A percentile compares a stretch with the other conserved stretches of the same genome.
phyloP scores from a whole-genome alignment of 495 filamentous ascomycete species.

The Annulohypoxylon stygium region DNA sequence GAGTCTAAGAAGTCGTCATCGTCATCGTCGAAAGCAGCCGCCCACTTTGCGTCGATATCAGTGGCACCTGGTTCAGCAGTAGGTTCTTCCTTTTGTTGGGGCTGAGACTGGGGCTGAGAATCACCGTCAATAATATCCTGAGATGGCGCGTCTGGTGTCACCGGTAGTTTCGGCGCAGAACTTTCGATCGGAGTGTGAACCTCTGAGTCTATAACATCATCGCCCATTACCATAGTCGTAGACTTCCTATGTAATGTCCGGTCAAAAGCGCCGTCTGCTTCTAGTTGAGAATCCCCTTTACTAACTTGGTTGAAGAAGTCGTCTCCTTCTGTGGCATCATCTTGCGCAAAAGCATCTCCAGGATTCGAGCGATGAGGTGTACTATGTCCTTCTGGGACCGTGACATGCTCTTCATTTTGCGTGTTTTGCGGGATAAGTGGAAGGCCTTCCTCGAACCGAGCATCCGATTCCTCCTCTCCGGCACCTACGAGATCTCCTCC shows the following conservation, averaged over 20 bases:
- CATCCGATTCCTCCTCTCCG: conserved; percentile 55
- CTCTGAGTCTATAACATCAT: conserved; percentile 51
- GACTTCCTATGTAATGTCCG: conserved; percentile 68
- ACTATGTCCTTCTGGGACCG: conserved; percentile 15
- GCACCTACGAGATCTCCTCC: conserved; percentile 56
- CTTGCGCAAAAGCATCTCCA: conserved; percentile 56
- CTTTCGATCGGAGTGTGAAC: conserved; percentile 48
- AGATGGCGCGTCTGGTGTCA: conserved; percentile 40
- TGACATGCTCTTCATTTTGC: conserved; percentile 42
- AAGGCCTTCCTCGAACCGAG: conserved; percentile 71
- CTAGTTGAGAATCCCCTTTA: conserved; percentile 32
- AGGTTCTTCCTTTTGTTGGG: conserved; percentile 39
- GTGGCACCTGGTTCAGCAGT: conserved; percentile 18
- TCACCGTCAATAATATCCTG: conserved; percentile 44
- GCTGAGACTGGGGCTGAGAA: conserved; percentile 52
- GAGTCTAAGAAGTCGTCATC: conserved; percentile 69
- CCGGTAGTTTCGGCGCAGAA: conserved; percentile 30
- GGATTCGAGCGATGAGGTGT: conserved; percentile 33
- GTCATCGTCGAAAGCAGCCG: conserved; percentile 84
- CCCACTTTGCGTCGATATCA: conserved; percentile 85
- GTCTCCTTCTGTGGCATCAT: conserved; percentile 57
- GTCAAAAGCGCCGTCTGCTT: conserved; percentile 38
- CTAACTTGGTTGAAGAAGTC: conserved; percentile 65
- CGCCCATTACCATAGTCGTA: conserved; percentile 67
- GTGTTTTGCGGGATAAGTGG: conserved; percentile 64